Evolutionary conservation across 148 eudicot species (phyloP).

Genomic region (Beta vulgaris): DNA sequence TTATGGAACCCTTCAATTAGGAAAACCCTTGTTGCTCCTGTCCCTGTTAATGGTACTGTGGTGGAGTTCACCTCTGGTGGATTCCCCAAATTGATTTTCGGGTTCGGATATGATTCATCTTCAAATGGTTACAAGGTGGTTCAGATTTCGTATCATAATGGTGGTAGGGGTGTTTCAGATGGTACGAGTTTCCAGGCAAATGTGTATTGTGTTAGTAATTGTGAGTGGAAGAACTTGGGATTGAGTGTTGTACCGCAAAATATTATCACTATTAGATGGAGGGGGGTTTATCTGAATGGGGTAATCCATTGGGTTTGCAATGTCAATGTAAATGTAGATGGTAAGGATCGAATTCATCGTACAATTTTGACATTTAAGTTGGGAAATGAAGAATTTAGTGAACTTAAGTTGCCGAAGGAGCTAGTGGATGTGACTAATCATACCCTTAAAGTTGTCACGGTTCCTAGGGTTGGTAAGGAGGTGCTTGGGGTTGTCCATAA

Average conservation of each 20-base stretch:
- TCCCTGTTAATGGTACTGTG: neutral
- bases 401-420: conserved; percentile 7
- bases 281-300: conserved; percentile 22
- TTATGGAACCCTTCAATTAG: conserved; percentile 22
- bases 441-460: neutral
- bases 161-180: neutral
- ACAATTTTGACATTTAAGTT: conserved; percentile 17
- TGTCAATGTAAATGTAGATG: neutral
- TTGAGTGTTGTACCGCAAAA: neutral
- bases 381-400: conserved; percentile 4
- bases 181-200: neutral
- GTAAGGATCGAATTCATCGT: neutral
- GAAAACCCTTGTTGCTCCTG: neutral
- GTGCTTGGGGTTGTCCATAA: conserved; percentile 16
- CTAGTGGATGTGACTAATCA: neutral
- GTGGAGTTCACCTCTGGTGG: conserved; percentile 12
- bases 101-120: conserved; percentile 12
- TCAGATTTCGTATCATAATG: conserved; percentile 3
- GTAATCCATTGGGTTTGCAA: conserved; percentile 23
- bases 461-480: conserved; percentile 5
- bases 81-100: conserved; percentile 21
- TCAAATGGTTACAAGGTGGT: conserved; percentile 4
- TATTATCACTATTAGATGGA: conserved; percentile 14
- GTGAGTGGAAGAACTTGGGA: conserved; percentile 6
- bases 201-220: conserved; percentile 1